These are phyloP conservation scores for Ampelocalamus luodianensis DNA, from an alignment of 176 grass and related monocot species.

Conservation along the genomic window DNA sequence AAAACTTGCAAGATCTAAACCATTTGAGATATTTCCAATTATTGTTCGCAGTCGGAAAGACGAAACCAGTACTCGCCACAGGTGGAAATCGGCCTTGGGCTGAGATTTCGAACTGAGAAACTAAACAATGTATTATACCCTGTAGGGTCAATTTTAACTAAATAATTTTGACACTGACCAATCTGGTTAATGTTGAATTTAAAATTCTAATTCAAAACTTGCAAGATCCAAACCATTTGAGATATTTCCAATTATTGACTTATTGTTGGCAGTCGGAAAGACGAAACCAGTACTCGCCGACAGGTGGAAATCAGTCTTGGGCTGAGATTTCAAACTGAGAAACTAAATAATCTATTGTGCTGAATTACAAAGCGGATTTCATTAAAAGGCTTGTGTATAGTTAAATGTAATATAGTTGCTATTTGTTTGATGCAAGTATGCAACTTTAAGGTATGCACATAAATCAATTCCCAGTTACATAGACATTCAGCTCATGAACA, in stretches of 20 bases:
- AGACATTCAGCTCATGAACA: neutral
- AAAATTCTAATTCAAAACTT: neutral
- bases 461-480: neutral
- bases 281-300: neutral
- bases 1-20: neutral
- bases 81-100: neutral
- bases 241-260: neutral
- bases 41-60: neutral
- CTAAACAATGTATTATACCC: no score
- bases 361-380: no score
- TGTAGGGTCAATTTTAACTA: no score
- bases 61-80: neutral
- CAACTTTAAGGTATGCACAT: constrained; percentile 6
- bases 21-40: neutral
- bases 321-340: neutral
- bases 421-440: neutral
- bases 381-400: constrained; percentile 3
- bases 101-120: neutral
- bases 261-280: neutral
- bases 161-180: no score
- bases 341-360: no score
- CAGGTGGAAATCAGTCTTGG: neutral
- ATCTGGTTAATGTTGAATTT: no score
- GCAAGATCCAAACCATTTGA: neutral
- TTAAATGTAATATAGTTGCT: constrained; percentile 9